Conservation (phyloP, 768 basidiomycete genomes). For the Asterophora lycoperdoides region DNA sequence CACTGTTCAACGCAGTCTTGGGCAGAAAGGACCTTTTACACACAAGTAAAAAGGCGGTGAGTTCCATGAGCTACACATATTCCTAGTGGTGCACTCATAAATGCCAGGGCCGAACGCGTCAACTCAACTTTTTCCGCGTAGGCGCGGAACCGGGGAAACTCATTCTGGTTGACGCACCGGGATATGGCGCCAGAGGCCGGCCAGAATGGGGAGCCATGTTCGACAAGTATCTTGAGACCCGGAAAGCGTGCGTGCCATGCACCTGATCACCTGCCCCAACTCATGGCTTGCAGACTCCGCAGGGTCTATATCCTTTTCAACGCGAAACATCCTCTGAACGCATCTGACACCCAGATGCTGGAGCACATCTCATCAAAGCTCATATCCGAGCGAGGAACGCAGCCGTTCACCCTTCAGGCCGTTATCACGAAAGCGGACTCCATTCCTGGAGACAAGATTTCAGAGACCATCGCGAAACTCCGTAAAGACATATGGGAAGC, state of each 20-base stretch:
- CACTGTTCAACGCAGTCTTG: constrained; percentile 65
- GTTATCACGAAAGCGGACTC: constrained; percentile 70
- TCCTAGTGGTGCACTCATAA: neutral
- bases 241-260: constrained; percentile 49
- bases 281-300: constrained; percentile 43
- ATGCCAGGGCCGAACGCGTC: constrained; percentile 62
- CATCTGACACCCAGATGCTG: constrained; percentile 60
- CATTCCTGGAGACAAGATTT: constrained; percentile 33
- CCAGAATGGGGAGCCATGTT: constrained; percentile 74
- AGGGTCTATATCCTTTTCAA: constrained; percentile 71
- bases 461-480: constrained; percentile 36
- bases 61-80: constrained; percentile 21
- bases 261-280: neutral
- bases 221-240: constrained; percentile 55
- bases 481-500: constrained; percentile 48
- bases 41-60: constrained; percentile 68
- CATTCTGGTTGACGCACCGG: constrained; percentile 75
- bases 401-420: constrained; percentile 60
- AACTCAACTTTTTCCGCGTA: constrained; percentile 71
- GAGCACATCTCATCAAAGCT: constrained; percentile 42
- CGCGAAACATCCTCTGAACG: constrained; percentile 57
- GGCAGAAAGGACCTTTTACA: constrained; percentile 52
- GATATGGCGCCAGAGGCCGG: constrained; percentile 72
- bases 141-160: constrained; percentile 54
- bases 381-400: constrained; percentile 32